Base-by-base conservation (phyloP, 768 basidiomycete species). In the Amanita pseudoporphyria region DNA sequence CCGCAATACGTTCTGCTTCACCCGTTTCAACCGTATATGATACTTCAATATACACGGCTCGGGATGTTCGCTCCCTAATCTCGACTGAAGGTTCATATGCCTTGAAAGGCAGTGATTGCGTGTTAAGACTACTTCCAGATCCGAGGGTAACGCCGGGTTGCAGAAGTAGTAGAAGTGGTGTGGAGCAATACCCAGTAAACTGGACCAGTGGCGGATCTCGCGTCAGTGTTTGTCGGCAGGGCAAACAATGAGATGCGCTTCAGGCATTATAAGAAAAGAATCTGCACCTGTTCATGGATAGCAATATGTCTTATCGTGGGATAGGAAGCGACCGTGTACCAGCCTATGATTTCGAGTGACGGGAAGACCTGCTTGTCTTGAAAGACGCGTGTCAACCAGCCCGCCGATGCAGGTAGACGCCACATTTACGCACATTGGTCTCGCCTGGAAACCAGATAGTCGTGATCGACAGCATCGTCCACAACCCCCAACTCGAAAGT, bases 291-390 rank as follows among this genome's bases (percentile, higher is more conserved):
- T 62, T 88, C 82, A 62, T 97, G 91, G 14, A 98, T 73, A 1
- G 77, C 72, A 39, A 91, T 81, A 59, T 98, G 92, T 16, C 70
- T 71, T n/a, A 76, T 59, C 1, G 82, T 82, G 0, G 91, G 91
- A 9, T 71, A 69, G n/a, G 75, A 63, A 13, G 90, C 84, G 38
- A 94, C 82, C 0, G 87, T 88, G 66, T 99, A 99, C 96, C 96
- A 99, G 6, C 96, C 96, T 45, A 99, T 87, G 60, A 99, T 84
- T 61, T 98, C 96, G 30, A 98, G 75, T 1, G 93, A 92, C 9
- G 96, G 96, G 64, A 99, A 98, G 18, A 98, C 95, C 67, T 96
- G 93, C 65, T 95, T 95, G 74, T 93, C 95, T 98, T 43, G 26
- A 64, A 38, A 56, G 44, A 45, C 46, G 48, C 42, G 30, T 51